These are phyloP conservation scores for Stachybotrys elegans DNA, from an alignment of 2,329 filamentous ascomycete species.

Conservation along the genomic window DNA sequence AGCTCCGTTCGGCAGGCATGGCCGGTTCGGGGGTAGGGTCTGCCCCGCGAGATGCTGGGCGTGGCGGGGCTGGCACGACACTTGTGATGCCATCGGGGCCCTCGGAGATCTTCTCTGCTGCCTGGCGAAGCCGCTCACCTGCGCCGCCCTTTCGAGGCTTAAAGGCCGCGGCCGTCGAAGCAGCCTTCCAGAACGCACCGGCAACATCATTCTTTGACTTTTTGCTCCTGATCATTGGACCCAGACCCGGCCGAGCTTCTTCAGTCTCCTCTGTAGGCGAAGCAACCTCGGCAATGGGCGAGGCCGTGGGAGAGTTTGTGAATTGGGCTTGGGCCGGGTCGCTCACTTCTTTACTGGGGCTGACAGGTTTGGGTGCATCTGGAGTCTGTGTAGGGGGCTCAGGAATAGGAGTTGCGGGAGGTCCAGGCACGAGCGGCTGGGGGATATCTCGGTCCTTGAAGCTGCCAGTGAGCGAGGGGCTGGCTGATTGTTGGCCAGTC, in stretches of 20 bases:
- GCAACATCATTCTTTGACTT: constrained; percentile 69
- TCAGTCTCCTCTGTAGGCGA: constrained; percentile 22
- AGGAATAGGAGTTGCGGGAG: constrained; percentile 10
- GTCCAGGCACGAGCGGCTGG: constrained; percentile 1
- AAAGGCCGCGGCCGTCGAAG: constrained; percentile 55
- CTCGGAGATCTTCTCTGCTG: constrained; percentile 44
- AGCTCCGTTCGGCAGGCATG: constrained; percentile 20
- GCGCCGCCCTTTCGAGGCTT: constrained; percentile 86
- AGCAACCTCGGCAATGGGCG: constrained; percentile 9
- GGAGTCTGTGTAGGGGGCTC: no score
- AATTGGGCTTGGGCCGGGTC: constrained; percentile 9
- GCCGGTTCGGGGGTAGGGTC: constrained; percentile 17
- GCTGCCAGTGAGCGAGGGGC: constrained; percentile 23
- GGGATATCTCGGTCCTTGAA: constrained; percentile 25
- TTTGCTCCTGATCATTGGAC: constrained; percentile 86
- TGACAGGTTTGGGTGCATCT: no score
- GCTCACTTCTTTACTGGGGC: no score
- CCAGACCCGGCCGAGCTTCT: constrained; percentile 66
- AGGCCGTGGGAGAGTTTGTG: constrained; percentile 11
- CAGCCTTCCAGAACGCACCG: constrained; percentile 71
- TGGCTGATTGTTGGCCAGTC: constrained; percentile 19
- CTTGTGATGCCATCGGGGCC: constrained; percentile 86
- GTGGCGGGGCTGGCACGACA: constrained; percentile 74
- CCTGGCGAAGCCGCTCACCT: constrained; percentile 68
- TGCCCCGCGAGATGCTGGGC: constrained; percentile 34